Conservation (phyloP, 2,329 filamentous ascomycete genomes). For the Diaporthe ampelina region DNA sequence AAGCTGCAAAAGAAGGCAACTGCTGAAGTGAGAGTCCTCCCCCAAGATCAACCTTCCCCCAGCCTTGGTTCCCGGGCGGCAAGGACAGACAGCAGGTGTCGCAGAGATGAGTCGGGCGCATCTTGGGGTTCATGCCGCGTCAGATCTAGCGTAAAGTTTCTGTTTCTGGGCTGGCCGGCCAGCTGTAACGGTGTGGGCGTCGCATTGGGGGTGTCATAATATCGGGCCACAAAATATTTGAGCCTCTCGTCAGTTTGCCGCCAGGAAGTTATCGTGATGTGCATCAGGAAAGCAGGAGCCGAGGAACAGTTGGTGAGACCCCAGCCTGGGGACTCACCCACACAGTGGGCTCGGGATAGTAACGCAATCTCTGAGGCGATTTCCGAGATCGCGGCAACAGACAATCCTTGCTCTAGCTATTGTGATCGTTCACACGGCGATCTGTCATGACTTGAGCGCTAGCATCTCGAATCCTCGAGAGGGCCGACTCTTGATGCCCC, state of each 20-base stretch:
- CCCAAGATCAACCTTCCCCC: neutral
- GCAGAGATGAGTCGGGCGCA: slow-evolving; percentile 34
- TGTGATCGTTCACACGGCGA: neutral
- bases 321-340: neutral
- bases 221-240: neutral
- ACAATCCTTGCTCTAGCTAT: neutral
- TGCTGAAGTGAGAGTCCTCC: neutral
- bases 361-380: slow-evolving; percentile 25
- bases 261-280: slow-evolving; percentile 1
- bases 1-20: neutral
- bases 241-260: slow-evolving; percentile 6
- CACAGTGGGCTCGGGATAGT: neutral
- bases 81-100: slow-evolving; percentile 26
- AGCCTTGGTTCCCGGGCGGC: slow-evolving; percentile 7
- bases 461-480: neutral
- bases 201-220: neutral
- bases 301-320: neutral
- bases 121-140: slow-evolving; percentile 33
- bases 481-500: neutral
- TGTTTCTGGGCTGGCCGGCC: slow-evolving; percentile 10
- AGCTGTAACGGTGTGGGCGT: neutral
- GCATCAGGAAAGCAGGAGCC: neutral
- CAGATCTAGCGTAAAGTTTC: slow-evolving; percentile 28
- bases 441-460: neutral
- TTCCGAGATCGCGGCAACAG: slow-evolving; percentile 17